These are phyloP conservation scores for Symbiodinium pilosum DNA, from an alignment of 73 alveolate species.

Conservation along the genomic window DNA sequence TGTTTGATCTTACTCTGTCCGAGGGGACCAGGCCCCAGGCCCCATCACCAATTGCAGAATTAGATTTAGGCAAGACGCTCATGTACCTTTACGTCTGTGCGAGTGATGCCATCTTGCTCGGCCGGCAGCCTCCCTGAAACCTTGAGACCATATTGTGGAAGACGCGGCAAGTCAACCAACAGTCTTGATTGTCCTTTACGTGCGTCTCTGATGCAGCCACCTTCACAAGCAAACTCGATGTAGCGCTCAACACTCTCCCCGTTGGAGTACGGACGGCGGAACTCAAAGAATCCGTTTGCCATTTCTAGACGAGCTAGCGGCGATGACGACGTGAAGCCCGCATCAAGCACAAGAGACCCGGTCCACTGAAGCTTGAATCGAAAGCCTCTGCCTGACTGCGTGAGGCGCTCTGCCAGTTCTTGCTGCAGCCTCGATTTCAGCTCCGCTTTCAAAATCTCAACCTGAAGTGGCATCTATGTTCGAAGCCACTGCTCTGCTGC, in stretches of 20 bases:
- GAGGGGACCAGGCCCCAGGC: no score
- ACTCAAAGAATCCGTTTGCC: slow-evolving; percentile 28
- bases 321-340: slow-evolving; percentile 19
- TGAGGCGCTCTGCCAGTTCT: background rate
- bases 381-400: slow-evolving; percentile 49
- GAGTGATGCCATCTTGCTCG: background rate
- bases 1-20: no score
- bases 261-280: background rate
- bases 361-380: slow-evolving; percentile 42
- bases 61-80: background rate
- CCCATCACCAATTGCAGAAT: background rate
- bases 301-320: slow-evolving; percentile 55
- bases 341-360: slow-evolving; percentile 57
- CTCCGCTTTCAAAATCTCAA: slow-evolving; percentile 8
- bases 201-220: slow-evolving; percentile 61
- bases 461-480: no score
- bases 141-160: background rate
- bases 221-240: slow-evolving; percentile 30
- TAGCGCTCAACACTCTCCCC: slow-evolving; percentile 55
- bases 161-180: slow-evolving; percentile 70
- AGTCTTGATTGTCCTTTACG: background rate
- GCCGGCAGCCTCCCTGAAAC: slow-evolving; percentile 48
- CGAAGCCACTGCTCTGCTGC: no score
- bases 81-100: background rate
- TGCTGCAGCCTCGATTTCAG: slow-evolving; percentile 47